A percentile compares a stretch with the other conserved stretches of the same genome.
These are phyloP conservation scores for Dactylellina parvicollis DNA, from an alignment of 2,329 filamentous ascomycete species.

Conservation along the genomic window DNA sequence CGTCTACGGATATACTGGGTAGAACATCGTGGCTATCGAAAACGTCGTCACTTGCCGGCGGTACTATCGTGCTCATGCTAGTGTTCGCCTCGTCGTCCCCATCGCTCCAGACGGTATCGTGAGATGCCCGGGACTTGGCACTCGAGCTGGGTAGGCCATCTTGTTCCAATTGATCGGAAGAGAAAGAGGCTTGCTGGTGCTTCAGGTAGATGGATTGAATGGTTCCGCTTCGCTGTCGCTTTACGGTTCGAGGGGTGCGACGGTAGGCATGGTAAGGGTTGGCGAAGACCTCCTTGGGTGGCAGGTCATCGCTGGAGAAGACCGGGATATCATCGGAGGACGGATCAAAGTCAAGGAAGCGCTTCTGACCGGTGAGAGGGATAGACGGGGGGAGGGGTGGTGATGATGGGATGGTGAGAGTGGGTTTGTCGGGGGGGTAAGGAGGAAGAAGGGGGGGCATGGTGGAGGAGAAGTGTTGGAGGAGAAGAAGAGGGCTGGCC, in stretches of 20 bases:
- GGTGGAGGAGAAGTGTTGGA: not conserved
- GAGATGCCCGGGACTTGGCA: conserved; percentile 1
- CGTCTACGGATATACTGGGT: not conserved
- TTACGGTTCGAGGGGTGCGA: conserved; percentile 18
- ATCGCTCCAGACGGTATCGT: not conserved
- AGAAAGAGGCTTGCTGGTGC: not conserved
- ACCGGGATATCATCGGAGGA: conserved; percentile 47
- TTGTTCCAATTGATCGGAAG: conserved; percentile 22
- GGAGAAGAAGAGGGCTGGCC: not conserved
- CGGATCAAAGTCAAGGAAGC: conserved; percentile 33
- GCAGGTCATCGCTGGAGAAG: conserved; percentile 47
- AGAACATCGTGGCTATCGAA: not conserved
- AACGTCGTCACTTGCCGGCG: conserved; percentile 15
- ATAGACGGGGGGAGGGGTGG: conserved; percentile 15
- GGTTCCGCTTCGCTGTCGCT: conserved; percentile 11
- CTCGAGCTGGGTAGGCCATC: conserved; percentile 12
- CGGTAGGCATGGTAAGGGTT: conserved; percentile 34
- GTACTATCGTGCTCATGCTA: conserved; percentile 25
- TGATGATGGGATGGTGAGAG: conserved; percentile 15
- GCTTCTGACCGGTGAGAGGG: conserved; percentile 29
- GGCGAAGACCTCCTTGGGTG: conserved; percentile 31
- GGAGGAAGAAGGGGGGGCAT: not conserved
- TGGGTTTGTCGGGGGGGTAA: not conserved
- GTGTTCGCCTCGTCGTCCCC: conserved; percentile 28
- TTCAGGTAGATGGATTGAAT: conserved; percentile 12